Evolutionary conservation across 495 filamentous ascomycete species (phyloP), one percentile per base, ranked within the genome.

Genomic region (Glarea lozoyensis): DNA sequence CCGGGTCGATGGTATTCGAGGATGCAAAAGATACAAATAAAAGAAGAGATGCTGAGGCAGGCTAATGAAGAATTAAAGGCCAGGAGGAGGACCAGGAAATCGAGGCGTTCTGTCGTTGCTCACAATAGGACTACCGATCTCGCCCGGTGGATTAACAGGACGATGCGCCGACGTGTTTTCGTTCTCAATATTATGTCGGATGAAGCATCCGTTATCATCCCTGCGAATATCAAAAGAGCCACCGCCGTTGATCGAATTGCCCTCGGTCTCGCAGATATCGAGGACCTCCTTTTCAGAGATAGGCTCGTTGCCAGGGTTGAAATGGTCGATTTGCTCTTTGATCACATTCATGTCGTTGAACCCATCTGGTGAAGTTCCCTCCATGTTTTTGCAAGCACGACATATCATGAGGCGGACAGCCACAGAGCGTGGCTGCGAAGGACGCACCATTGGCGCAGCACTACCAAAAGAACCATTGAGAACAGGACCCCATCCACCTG

Each of bases 191-290:
- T n/a, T n/a, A 56, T 78, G 84, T 43, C 75, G 78, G 50, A 94
- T 81, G 30, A 73, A 65, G 23, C 62, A 65, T 7, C 54, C 64
- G 18, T 62, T 55, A 0, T 60, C 70, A 31, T 76, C 69, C 30
- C 72, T 70, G 37, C 68, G 68, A 43, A 82, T 67, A 18, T 70
- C 73, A 58, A 97, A 94, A 31, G 70, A 80, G 15, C 92, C 92
- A 40, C 92, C 92, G 40, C 92, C 92, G 50, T 97, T 97, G 37
- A 82, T 75, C 0, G 67, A 56, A 53, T 85, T 93, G 44, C 92
- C 92, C 57, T 92, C 82, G 1, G 89, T 93, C 48, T 96, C 89
- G 60, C 84, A 90, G 43, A 94, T 86, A 36, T 86, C 82, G n/a
- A 88, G 69, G 60, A 98, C 69, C 49, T 94, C 88, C 21, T 76